Evolutionary conservation across 208 protist genomes (phyloP).

Genomic region (Strigomonas culicis): DNA sequence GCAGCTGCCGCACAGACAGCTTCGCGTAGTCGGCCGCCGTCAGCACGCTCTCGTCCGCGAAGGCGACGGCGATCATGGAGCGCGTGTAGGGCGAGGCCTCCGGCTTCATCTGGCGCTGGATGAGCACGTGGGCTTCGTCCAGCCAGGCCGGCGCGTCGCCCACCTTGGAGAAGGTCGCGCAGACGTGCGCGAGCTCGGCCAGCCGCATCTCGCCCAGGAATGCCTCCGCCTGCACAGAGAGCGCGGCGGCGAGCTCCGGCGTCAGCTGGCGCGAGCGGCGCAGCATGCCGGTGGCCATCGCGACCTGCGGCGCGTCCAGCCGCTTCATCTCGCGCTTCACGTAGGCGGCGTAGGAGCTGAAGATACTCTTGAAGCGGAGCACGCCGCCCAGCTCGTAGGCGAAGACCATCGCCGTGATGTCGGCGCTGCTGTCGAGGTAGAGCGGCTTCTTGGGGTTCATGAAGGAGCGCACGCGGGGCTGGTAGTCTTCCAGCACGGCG

Average conservation of each 20-base stretch:
- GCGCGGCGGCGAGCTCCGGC: conserved; percentile 32
- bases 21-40: conserved; percentile 49
- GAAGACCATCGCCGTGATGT: conserved; percentile 66
- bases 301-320: conserved; percentile 74
- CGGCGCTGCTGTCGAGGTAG: conserved; percentile 38
- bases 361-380: conserved; percentile 56
- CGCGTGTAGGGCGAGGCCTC: conserved; percentile 35
- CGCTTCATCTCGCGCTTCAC: conserved; percentile 32
- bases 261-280: conserved; percentile 68
- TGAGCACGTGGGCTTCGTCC: conserved; percentile 65
- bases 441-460: conserved; percentile 39
- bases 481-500: conserved; percentile 68
- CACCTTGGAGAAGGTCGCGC: conserved; percentile 66
- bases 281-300: conserved; percentile 77
- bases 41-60: conserved; percentile 54
- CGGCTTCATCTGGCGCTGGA: conserved; percentile 34
- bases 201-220: conserved; percentile 73
- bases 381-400: conserved; percentile 78
- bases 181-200: conserved; percentile 80
- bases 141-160: conserved; percentile 50
- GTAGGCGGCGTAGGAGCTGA: conserved; percentile 54
- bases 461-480: conserved; percentile 47
- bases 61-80: conserved; percentile 66
- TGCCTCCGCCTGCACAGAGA: conserved; percentile 65
- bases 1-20: conserved; percentile 57